A percentile compares a stretch with the other conserved stretches of the same genome.
Evolutionary conservation across 768 basidiomycete species (phyloP).

Genomic region (Collybia mongolica): DNA sequence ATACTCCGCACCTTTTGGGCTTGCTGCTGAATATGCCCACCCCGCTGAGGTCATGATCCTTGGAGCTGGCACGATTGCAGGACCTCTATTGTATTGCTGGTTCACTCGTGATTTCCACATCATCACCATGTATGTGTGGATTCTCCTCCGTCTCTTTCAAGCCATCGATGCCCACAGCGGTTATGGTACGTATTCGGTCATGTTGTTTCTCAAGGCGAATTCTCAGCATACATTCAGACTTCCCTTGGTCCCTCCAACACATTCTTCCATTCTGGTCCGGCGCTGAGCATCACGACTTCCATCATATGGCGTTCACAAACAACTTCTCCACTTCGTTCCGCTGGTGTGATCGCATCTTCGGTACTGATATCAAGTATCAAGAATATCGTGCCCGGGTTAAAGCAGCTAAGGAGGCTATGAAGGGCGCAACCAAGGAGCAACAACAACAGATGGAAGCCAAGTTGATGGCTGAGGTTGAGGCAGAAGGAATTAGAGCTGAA

Average conservation of each 20-base stretch:
- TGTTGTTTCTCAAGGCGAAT: background rate
- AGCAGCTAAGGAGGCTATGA: conserved; percentile 57
- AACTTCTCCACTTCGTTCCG: conserved; percentile 94
- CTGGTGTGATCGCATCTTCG: conserved; percentile 88
- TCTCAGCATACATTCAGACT: conserved; percentile 50
- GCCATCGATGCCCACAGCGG: conserved; percentile 97
- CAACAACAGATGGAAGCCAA: conserved; percentile 54
- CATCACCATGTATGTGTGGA: conserved; percentile 91
- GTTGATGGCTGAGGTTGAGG: conserved; percentile 68
- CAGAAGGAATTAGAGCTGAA: conserved; percentile 71
- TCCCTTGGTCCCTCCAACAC: conserved; percentile 96
- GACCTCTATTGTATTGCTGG: conserved; percentile 84
- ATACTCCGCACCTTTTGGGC: conserved; percentile 94
- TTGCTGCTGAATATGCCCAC: conserved; percentile 98
- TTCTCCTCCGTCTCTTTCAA: conserved; percentile 91
- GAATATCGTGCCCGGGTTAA: conserved; percentile 70
- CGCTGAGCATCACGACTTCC: conserved; percentile 97
- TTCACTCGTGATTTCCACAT: conserved; percentile 82
- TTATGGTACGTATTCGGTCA: conserved; percentile 60
- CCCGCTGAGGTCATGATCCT: conserved; percentile 95
- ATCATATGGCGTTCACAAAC: conserved; percentile 95
- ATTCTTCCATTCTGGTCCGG: conserved; percentile 96
- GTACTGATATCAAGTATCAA: conserved; percentile 89
- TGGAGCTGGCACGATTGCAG: conserved; percentile 86
- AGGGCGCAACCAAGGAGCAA: conserved; percentile 53